phyloP scores from a whole-genome alignment of 225 moss, liverwort and hornwort genomes.

The Straminergon stramineum region DNA sequence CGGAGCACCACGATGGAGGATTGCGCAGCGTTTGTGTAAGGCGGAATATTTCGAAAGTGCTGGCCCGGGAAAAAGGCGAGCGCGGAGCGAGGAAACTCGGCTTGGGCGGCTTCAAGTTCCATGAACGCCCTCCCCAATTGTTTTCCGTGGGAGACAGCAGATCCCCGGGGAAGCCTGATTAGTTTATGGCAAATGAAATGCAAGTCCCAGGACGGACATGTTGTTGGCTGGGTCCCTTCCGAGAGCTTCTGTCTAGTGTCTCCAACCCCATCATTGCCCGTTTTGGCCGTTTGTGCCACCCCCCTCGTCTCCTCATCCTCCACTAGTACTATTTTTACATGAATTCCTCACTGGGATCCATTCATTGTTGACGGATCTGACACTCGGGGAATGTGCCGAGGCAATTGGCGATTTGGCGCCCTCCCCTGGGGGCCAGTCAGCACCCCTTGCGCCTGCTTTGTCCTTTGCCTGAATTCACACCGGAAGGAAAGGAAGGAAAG shows the following conservation, averaged over 20 bases:
- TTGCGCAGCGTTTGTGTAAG: no score
- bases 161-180: not conserved
- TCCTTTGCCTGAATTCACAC: not conserved
- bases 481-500: not conserved
- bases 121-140: not conserved
- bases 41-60: not conserved
- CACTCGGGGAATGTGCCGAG: not conserved
- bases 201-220: not conserved
- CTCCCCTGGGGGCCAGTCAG: not conserved
- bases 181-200: not conserved
- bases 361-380: constrained; percentile 6
- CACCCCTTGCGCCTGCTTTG: not conserved
- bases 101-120: not conserved
- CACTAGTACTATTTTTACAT: not conserved
- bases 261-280: not conserved
- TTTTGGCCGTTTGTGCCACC: constrained; percentile 29
- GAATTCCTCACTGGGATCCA: not conserved
- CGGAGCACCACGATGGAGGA: not conserved
- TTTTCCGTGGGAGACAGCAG: not conserved
- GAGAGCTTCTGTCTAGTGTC: not conserved
- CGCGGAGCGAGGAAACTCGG: not conserved
- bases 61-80: not conserved
- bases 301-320: constrained; percentile 12
- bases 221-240: not conserved
- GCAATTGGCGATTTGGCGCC: not conserved